Conservation (phyloP, 176 grass and related monocot genomes). For the Oryza coarctata region DNA sequence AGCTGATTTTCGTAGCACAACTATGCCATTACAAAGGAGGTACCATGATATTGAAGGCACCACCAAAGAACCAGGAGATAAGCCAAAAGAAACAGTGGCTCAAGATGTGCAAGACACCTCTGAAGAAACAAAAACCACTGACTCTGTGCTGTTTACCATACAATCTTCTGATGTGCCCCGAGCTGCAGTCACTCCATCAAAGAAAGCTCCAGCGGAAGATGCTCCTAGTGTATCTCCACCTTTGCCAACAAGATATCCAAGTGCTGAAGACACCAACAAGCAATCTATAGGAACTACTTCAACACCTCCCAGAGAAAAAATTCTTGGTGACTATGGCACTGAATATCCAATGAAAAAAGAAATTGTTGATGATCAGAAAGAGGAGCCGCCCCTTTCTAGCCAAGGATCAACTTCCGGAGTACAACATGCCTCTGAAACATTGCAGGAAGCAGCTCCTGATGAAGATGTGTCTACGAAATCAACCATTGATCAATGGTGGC, state of each 20-base stretch:
- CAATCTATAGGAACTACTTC: neutral
- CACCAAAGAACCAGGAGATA: constrained; percentile 13
- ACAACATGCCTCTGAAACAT: constrained; percentile 11
- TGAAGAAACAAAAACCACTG: constrained; percentile 9
- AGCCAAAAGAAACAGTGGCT: constrained; percentile 14
- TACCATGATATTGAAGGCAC: neutral
- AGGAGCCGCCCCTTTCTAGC: neutral
- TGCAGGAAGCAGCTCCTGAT: constrained; percentile 21
- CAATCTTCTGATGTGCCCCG: constrained; percentile 15
- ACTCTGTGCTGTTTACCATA: neutral
- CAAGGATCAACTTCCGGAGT: constrained; percentile 29
- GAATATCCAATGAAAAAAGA: constrained; percentile 26
- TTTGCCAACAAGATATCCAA: constrained; percentile 22
- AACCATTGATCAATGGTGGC: constrained; percentile 37
- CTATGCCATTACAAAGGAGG: constrained; percentile 23
- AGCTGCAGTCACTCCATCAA: constrained; percentile 3
- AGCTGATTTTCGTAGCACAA: constrained; percentile 19
- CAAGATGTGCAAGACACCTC: constrained; percentile 18
- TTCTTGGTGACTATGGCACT: neutral
- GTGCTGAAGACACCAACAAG: constrained; percentile 27
- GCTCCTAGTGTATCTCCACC: constrained; percentile 4
- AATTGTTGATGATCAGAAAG: constrained; percentile 36
- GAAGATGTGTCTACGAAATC: constrained; percentile 20
- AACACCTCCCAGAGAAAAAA: constrained; percentile 4
- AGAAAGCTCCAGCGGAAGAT: constrained; percentile 12